Evolutionary conservation across 2,329 filamentous ascomycete species (phyloP).

Genomic region (Boeremia lycopersici): DNA sequence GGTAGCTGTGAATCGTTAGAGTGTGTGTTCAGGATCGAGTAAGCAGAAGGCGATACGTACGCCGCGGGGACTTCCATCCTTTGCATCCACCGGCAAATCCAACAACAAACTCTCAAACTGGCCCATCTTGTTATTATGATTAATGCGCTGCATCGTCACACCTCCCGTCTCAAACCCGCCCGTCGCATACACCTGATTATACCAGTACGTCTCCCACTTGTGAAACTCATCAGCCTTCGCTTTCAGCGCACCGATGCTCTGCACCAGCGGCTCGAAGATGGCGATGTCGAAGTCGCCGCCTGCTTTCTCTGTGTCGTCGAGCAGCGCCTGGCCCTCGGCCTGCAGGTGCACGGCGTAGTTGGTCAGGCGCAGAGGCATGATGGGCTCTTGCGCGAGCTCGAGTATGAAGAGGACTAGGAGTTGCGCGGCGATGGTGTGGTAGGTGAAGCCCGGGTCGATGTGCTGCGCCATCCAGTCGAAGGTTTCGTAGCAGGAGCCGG

Average conservation of each 20-base stretch:
- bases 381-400: constrained; percentile 79
- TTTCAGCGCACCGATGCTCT: constrained; percentile 67
- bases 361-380: constrained; percentile 81
- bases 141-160: constrained; percentile 69
- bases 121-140: constrained; percentile 79
- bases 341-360: constrained; percentile 72
- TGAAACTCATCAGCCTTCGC: constrained; percentile 69
- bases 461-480: constrained; percentile 83
- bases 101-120: constrained; percentile 83
- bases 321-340: constrained; percentile 69
- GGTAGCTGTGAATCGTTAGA: constrained; percentile 59
- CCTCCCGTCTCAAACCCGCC: constrained; percentile 77
- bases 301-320: constrained; percentile 64
- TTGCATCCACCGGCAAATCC: constrained; percentile 68
- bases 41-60: constrained; percentile 60
- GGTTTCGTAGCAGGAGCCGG: constrained; percentile 87
- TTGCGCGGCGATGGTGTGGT: constrained; percentile 80
- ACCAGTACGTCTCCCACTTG: constrained; percentile 79
- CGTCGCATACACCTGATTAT: constrained; percentile 69
- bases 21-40: background rate
- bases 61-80: constrained; percentile 55
- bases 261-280: constrained; percentile 62
- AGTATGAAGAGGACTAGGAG: constrained; percentile 82
- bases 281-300: constrained; percentile 52
- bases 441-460: constrained; percentile 81